Evolutionary conservation across 306 rosid species (phyloP).

Genomic region (Quercus bicolor): DNA sequence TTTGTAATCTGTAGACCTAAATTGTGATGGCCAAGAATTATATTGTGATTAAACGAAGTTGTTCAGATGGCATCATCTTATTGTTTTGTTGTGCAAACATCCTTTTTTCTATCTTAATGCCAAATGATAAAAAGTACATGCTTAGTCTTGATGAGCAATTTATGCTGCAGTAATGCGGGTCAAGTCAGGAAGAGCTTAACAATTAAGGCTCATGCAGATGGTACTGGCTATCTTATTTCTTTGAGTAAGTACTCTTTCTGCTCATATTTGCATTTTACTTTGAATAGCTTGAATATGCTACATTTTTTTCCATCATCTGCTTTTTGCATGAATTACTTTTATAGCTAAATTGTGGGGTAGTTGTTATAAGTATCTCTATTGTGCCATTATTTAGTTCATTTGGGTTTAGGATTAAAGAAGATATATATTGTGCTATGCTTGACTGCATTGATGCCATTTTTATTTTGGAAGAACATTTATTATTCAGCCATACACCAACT

Average conservation of each 20-base stretch:
- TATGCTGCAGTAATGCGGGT: slow-evolving; percentile 79
- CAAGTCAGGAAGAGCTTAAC: slow-evolving; percentile 90
- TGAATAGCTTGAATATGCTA: too few relatives aligned
- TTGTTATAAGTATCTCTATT: neutral
- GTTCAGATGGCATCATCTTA: slow-evolving; percentile 7
- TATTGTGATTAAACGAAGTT: slow-evolving; percentile 13
- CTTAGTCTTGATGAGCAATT: slow-evolving; percentile 20
- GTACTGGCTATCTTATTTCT: slow-evolving; percentile 70
- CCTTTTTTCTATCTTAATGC: neutral
- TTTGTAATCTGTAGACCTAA: neutral
- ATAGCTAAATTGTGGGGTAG: too few relatives aligned
- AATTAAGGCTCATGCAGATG: slow-evolving; percentile 63
- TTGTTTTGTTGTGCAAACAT: neutral
- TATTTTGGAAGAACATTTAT: neutral
- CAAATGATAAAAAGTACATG: slow-evolving; percentile 14
- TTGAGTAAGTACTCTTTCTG: slow-evolving; percentile 53
- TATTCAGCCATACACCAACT: neutral
- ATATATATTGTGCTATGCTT: neutral
- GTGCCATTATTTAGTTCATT: neutral
- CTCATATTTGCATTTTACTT: neutral
- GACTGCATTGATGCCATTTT: neutral
- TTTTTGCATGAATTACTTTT: too few relatives aligned
- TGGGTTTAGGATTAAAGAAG: neutral
- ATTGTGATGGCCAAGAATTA: slow-evolving; percentile 9
- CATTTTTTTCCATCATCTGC: too few relatives aligned